phyloP scores from a whole-genome alignment of 441 rosid species.

The Biscutella auriculata region DNA sequence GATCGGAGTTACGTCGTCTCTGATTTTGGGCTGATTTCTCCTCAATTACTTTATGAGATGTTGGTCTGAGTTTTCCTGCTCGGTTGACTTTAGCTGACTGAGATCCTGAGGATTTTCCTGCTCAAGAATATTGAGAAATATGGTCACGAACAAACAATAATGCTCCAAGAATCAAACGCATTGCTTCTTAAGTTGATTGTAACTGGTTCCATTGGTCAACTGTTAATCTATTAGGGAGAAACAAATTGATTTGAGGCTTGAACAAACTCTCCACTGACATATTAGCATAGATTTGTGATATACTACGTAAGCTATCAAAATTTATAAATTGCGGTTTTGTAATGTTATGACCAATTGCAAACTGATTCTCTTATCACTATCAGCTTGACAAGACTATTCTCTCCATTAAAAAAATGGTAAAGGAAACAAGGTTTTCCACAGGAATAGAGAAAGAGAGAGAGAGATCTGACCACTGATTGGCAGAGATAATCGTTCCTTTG shows the following conservation, averaged over 20 bases:
- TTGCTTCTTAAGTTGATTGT: no score
- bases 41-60: constrained; percentile 27
- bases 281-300: background rate
- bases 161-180: no score
- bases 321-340: background rate
- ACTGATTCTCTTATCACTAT: background rate
- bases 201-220: no score
- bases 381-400: background rate
- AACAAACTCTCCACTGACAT: background rate
- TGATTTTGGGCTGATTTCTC: constrained; percentile 27
- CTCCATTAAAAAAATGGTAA: background rate
- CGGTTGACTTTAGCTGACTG: constrained; percentile 20
- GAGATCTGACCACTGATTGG: constrained; percentile 55
- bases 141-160: no score
- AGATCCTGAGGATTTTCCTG: constrained; percentile 13
- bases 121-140: background rate
- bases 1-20: constrained; percentile 27
- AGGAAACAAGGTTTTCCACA: background rate
- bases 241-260: background rate
- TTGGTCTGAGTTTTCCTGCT: no score
- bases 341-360: background rate
- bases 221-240: background rate
- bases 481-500: constrained; percentile 67
- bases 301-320: background rate
- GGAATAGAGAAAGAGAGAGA: background rate